Evolutionary conservation across 2,329 filamentous ascomycete genomes (phyloP), one percentile per base, ranked within the genome.

Genomic region (Fusarium sp.): DNA sequence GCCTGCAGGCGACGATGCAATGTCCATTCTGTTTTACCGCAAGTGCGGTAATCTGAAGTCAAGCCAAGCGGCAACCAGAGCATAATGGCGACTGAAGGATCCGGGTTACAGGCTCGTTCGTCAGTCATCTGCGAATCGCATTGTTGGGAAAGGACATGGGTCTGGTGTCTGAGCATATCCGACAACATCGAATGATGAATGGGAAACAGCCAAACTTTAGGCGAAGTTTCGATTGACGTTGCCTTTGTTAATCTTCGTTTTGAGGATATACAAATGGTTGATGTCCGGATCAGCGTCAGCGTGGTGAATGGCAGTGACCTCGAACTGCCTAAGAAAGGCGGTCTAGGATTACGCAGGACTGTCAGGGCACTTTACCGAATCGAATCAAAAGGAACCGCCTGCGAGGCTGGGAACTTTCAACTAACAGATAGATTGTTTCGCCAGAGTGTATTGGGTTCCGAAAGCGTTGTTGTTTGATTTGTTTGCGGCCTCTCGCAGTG

Each of bases 291-390:
- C 11, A 43, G 9, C 25, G 11, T 53, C 23, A 40, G 18, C 25
- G n/a, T 38, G 13, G 43, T 35, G 30, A 32, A 61, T 52, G 35
- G 7, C 13, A 44, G n/a, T 21, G 25, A 12, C 35, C 18, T 38
- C 43, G 25, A 30, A 38, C 18, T 66, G 50, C 28, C 44, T 35
- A 19, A 16, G 63, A 67, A 68, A 68, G 25, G 65, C 65, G 65
- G 65, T 68, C 64, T 62, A 52, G 49, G 49, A 35, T 52, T 35
- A 23, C 47, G 28, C 46, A 35, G n/a, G 23, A 40, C 21, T 23
- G 28, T 28, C 44, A 53, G 63, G 46, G 42, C 37, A 40, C 30
- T 32, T 38, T 40, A 42, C 28, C 52, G 38, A 42, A 42, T 67
- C 46, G 28, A 44, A 47, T 28, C 49, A 25, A 59, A 38, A 44